Percentiles rank a stretch among this genome's conserved stretches.
Evolutionary conservation across 768 basidiomycete genomes (phyloP).

Genomic region (Cantharellus anzutake): DNA sequence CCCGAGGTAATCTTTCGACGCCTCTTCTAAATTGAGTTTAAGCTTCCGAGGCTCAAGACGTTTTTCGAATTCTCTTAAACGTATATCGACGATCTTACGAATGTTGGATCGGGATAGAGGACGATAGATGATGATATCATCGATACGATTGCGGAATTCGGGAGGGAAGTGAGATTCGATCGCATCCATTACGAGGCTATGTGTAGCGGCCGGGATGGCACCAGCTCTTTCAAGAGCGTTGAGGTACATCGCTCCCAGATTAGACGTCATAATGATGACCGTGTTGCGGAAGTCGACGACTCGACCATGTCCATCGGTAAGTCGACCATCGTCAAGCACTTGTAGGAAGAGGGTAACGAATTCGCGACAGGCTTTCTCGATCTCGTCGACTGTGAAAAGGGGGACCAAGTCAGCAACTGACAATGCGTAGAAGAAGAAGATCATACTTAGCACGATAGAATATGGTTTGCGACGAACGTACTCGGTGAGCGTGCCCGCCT

Average conservation of each 20-base stretch:
- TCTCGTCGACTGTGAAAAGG: conserved; percentile 11
- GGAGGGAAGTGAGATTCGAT: conserved; percentile 80
- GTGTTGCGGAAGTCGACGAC: conserved; percentile 73
- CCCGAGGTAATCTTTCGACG: conserved; percentile 54
- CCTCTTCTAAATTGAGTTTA: conserved; percentile 52
- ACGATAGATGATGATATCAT: conserved; percentile 47
- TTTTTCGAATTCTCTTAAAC: conserved; percentile 68
- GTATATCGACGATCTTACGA: conserved; percentile 72
- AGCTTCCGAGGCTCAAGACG: conserved; percentile 70
- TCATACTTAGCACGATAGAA: conserved; percentile 41
- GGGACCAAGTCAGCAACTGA: not conserved
- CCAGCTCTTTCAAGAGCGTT: conserved; percentile 53
- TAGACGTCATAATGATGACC: conserved; percentile 89
- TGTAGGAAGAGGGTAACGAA: conserved; percentile 58
- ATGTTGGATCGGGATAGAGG: conserved; percentile 60
- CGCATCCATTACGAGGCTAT: conserved; percentile 51
- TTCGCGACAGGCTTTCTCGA: conserved; percentile 77
- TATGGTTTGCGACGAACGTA: conserved; percentile 86
- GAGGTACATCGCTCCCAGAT: conserved; percentile 62
- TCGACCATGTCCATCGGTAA: conserved; percentile 88
- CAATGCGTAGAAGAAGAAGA: conserved; percentile 34
- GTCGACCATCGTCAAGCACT: conserved; percentile 78
- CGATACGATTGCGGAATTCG: conserved; percentile 81
- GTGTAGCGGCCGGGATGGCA: conserved; percentile 39
- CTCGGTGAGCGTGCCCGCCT: conserved; percentile 82